Evolutionary conservation across 2,329 filamentous ascomycete species (phyloP), one percentile per base, ranked within the genome.

Genomic region (Mycosphaerella sp.): DNA sequence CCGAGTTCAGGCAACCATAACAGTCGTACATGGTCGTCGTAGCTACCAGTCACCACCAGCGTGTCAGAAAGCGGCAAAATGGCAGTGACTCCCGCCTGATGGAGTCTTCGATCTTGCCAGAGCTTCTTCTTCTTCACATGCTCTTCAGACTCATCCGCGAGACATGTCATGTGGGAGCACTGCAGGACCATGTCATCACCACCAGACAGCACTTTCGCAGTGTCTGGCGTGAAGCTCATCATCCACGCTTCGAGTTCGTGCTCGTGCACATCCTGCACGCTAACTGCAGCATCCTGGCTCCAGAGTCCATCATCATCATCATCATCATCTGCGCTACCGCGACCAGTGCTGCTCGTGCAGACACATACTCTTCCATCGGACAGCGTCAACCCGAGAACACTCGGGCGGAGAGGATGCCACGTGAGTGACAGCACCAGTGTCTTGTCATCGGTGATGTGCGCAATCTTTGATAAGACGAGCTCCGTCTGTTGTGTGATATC

Each of bases 81-180:
- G 1, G 88, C 82, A 0, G 90, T 95, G 1, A 97, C 86, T 9
- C 93, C 91, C 1, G 89, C 89, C n/a, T 75, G 75, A 62, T 95
- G 89, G 13, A 78, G 76, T 54, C 75, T 82, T 17, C 72, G 70
- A 59, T 82, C 79, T 45, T 70, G 69, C 71, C 72, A 74, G 14
- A 56, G 53, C 10, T 32, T 42, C 21, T 21, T 21, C 21, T 21
- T 21, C 21, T 21, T 6, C 7, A 41, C 42, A 17, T 28, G 41
- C 8, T 32, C 39, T 32, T 41, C 35, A 16, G 17, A 41, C 12
- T 42, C 16, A 13, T 21, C 21, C 3, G 3, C 21, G 6, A 3
- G 3, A 46, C 52, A n/a, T 14, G 51, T 16, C 32, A 49, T 46
- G 35, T 45, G 49, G 32, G 54, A 53, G 43, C 56, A 59, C 71